Evolutionary conservation across 208 protist species (phyloP).

Genomic region (Trypanosoma congolense): DNA sequence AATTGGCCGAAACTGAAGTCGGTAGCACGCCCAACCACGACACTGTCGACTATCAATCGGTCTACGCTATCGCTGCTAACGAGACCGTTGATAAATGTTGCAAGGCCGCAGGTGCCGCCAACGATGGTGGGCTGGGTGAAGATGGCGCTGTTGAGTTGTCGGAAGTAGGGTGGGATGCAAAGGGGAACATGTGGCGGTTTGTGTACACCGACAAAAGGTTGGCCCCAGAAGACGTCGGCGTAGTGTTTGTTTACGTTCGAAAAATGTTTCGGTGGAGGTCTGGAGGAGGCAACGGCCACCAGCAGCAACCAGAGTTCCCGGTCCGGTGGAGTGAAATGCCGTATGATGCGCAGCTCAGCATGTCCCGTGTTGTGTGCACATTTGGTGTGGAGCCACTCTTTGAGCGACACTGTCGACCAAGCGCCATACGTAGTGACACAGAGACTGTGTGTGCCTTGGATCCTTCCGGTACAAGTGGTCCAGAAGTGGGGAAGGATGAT

Average conservation of each 20-base stretch:
- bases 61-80: slow-evolving; percentile 2
- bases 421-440: background rate
- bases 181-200: slow-evolving; percentile 14
- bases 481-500: slow-evolving; percentile 12
- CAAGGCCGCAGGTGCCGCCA: no score
- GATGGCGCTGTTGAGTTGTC: background rate
- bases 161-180: slow-evolving; percentile 6
- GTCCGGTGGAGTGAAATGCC: slow-evolving; percentile 74
- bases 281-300: slow-evolving; percentile 1
- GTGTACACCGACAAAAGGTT: slow-evolving; percentile 31
- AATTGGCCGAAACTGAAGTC: background rate
- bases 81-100: no score
- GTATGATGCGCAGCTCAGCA: slow-evolving; percentile 51
- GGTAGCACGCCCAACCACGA: background rate
- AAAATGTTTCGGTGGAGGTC: slow-evolving; percentile 22
- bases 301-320: slow-evolving; percentile 24
- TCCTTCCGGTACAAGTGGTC: background rate
- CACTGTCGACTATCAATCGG: slow-evolving; percentile 10
- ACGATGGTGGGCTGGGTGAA: no score
- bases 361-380: slow-evolving; percentile 53
- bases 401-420: slow-evolving; percentile 7
- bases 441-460: background rate
- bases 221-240: slow-evolving; percentile 67
- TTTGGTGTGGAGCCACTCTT: slow-evolving; percentile 50
- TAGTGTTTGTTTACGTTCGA: slow-evolving; percentile 70